A percentile compares a stretch with the other conserved stretches of the same genome.
Conservation (phyloP, 2,329 filamentous ascomycete species). For the Penicillium crustosum region DNA sequence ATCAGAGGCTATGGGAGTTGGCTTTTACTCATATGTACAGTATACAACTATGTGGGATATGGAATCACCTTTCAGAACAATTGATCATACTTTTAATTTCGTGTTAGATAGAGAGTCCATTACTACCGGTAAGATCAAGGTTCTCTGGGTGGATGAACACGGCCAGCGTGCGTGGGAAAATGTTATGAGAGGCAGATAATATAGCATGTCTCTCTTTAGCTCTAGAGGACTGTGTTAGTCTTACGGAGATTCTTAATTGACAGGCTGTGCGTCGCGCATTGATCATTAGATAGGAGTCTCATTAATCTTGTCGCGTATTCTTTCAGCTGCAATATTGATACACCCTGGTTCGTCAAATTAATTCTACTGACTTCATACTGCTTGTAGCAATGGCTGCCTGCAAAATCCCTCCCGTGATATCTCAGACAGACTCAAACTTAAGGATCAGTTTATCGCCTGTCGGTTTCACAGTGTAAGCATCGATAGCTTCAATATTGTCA, state of each 20-base stretch:
- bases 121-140: no score
- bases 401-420: neutral
- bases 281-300: no score
- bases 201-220: no score
- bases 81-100: neutral
- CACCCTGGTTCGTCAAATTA: neutral
- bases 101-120: no score
- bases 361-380: neutral
- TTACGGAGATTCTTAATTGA: no score
- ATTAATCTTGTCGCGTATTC: neutral
- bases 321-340: neutral
- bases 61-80: slow-evolving; percentile 21
- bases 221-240: no score
- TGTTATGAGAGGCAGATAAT: no score
- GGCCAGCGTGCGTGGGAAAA: no score
- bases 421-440: slow-evolving; percentile 47
- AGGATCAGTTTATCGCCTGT: slow-evolving; percentile 59
- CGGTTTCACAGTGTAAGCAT: slow-evolving; percentile 64
- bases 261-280: no score
- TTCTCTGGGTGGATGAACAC: no score
- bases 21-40: slow-evolving; percentile 29
- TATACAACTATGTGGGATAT: slow-evolving; percentile 25
- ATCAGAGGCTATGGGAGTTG: slow-evolving; percentile 20
- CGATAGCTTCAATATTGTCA: slow-evolving; percentile 62
- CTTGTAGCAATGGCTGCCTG: neutral